Conservation (phyloP, 208 protist species). For the Crithidia bombi region DNA sequence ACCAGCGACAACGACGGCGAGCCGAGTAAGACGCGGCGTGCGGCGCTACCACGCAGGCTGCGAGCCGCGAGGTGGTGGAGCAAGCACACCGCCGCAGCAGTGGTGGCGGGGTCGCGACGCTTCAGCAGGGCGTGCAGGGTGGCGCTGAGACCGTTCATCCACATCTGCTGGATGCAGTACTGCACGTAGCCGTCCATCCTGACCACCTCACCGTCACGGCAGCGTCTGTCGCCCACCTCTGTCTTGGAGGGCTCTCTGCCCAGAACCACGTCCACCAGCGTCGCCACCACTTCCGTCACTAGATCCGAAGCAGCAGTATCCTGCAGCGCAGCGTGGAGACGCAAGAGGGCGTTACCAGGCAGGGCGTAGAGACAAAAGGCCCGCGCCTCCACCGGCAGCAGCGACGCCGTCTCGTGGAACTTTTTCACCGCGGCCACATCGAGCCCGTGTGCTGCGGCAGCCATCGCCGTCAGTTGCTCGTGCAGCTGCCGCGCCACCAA, state of each 20-base stretch:
- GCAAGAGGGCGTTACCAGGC: constrained; percentile 30
- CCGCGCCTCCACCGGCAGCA: constrained; percentile 22
- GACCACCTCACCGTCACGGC: neutral
- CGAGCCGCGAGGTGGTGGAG: constrained; percentile 11
- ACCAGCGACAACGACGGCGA: constrained; percentile 26
- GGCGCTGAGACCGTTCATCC: constrained; percentile 30
- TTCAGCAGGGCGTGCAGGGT: constrained; percentile 20
- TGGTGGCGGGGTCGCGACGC: constrained; percentile 20
- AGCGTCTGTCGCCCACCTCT: neutral
- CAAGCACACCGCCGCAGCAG: constrained; percentile 26
- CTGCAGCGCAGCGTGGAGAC: constrained; percentile 14
- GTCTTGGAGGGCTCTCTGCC: neutral
- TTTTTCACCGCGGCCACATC: constrained; percentile 7
- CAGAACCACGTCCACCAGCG: constrained; percentile 24
- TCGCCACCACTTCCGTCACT: constrained; percentile 15
- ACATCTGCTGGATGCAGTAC: constrained; percentile 35
- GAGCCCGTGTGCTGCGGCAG: neutral
- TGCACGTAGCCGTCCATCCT: constrained; percentile 24
- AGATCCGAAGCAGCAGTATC: constrained; percentile 5
- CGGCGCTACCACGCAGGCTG: constrained; percentile 15
- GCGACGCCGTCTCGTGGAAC: constrained; percentile 11
- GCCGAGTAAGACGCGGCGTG: constrained; percentile 27
- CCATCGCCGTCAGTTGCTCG: constrained; percentile 2
- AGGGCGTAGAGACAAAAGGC: constrained; percentile 37
- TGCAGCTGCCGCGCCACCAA: constrained; percentile 13